phyloP scores from a whole-genome alignment of 2,329 filamentous ascomycete species.

The Aureobasidium sp. region DNA sequence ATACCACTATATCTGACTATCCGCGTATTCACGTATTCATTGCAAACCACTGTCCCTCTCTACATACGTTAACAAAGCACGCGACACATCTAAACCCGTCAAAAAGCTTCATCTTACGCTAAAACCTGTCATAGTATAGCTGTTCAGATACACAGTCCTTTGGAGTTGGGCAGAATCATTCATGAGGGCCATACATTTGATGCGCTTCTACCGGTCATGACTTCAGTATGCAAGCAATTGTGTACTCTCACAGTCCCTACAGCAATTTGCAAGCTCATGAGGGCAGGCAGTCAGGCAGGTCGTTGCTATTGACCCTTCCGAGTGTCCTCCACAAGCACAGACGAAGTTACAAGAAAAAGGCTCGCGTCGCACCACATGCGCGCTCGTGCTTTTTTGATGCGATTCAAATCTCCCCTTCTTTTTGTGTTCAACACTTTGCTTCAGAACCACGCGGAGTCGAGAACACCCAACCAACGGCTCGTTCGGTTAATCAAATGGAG shows the following conservation, averaged over 20 bases:
- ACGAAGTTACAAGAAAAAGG: background rate
- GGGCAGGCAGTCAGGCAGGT: background rate
- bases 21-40: background rate
- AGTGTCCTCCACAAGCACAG: background rate
- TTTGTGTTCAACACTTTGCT: background rate
- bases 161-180: background rate
- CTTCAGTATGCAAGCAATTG: background rate
- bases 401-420: background rate
- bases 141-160: background rate
- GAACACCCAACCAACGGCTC: background rate
- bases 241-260: background rate
- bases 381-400: background rate
- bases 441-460: background rate
- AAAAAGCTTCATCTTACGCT: background rate
- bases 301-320: background rate
- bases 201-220: background rate
- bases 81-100: background rate
- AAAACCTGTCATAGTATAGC: background rate
- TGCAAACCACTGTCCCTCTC: background rate
- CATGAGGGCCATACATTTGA: background rate
- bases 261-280: background rate
- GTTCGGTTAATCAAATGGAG: background rate
- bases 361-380: slow-evolving; percentile 7
- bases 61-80: background rate
- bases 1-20: background rate